Conservation (phyloP, 176 grass and related monocot genomes). For the Raddia guianensis region DNA sequence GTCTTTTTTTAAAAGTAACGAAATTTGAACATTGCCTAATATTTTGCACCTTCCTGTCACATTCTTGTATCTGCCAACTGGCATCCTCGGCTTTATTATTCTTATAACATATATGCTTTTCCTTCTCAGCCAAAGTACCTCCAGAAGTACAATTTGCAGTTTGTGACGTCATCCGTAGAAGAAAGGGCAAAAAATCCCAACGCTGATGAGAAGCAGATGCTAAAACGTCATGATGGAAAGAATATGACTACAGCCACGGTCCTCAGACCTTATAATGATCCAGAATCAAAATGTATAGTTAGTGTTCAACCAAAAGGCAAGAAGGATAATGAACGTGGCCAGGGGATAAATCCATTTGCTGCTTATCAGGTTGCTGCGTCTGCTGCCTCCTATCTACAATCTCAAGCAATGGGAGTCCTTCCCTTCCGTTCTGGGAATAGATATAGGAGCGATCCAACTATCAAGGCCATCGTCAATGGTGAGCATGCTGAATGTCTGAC, state of each 20-base stretch:
- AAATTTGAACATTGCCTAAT: not conserved
- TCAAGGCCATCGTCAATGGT: conserved; percentile 33
- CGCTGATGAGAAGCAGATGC: conserved; percentile 35
- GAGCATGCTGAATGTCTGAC: conserved; percentile 38
- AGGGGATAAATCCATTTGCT: conserved; percentile 46
- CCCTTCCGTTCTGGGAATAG: conserved; percentile 61
- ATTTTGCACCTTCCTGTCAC: not conserved
- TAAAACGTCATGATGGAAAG: not conserved
- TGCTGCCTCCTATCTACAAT: conserved; percentile 83
- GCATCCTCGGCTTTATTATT: not conserved
- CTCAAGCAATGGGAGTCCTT: conserved; percentile 50
- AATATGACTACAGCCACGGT: not conserved
- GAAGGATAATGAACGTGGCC: conserved; percentile 31
- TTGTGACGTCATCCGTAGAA: conserved; percentile 78
- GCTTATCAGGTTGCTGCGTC: conserved; percentile 72
- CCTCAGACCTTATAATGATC: not conserved
- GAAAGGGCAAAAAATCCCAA: conserved; percentile 39
- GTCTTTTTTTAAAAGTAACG: not conserved
- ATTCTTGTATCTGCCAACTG: not conserved
- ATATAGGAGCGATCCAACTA: conserved; percentile 16
- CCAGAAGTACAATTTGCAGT: conserved; percentile 48
- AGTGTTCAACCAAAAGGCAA: not conserved
- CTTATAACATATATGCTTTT: not conserved
- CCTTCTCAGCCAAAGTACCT: conserved; percentile 65
- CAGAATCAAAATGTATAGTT: not conserved